Evolutionary conservation across 148 eudicot species (phyloP).

Genomic region (Suaeda aralocaspica): DNA sequence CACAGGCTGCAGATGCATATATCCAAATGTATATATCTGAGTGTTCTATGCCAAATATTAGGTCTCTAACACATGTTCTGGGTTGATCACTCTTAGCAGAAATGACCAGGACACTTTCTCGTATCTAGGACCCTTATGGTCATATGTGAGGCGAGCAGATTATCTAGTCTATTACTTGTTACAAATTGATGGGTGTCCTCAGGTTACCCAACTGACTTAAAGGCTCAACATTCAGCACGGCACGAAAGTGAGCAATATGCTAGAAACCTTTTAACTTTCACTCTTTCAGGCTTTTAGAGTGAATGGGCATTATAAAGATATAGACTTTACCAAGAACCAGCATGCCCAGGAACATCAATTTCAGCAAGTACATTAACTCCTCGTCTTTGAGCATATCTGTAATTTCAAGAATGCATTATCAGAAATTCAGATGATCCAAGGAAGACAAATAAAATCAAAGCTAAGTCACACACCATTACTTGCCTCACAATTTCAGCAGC

Average conservation of each 20-base stretch:
- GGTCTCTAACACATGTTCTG: neutral
- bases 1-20: neutral
- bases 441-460: conserved; percentile 12
- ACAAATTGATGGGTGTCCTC: too few relatives aligned
- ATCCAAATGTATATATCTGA: too few relatives aligned
- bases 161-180: too few relatives aligned
- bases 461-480: conserved; percentile 30
- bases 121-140: neutral
- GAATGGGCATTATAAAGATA: neutral
- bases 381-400: conserved; percentile 77
- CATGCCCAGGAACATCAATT: conserved; percentile 95
- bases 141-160: neutral
- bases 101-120: neutral
- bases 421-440: neutral
- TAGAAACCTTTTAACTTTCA: neutral
- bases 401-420: conserved; percentile 10
- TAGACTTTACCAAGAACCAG: conserved; percentile 70
- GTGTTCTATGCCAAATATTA: neutral
- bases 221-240: too few relatives aligned
- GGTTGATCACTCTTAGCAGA: neutral
- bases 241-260: conserved; percentile 1
- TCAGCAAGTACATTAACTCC: conserved; percentile 93
- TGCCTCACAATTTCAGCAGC: conserved; percentile 82
- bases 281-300: too few relatives aligned
- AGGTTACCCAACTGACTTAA: too few relatives aligned